These are phyloP conservation scores for Dispira parvispora DNA, from an alignment of 192 early-diverging fungal species.

Conservation along the genomic window DNA sequence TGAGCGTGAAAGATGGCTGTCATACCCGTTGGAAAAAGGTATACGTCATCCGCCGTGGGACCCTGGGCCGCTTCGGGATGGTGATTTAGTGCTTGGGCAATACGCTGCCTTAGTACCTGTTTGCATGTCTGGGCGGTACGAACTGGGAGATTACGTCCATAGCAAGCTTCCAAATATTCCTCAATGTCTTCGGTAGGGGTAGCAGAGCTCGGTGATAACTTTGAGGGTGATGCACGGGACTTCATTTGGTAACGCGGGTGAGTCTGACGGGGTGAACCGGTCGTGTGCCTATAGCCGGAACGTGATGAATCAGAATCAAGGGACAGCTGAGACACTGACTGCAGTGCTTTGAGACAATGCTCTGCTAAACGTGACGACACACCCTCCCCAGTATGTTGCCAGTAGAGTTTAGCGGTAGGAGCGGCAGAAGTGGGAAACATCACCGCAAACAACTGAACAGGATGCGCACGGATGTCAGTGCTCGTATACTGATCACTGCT, in stretches of 20 bases:
- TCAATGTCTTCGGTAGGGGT: slow-evolving; percentile 14
- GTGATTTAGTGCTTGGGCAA: slow-evolving; percentile 52
- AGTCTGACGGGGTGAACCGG: background rate
- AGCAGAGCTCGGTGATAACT: background rate
- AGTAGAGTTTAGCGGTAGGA: slow-evolving; percentile 75
- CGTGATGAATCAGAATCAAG: background rate
- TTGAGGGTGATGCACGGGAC: slow-evolving; percentile 3
- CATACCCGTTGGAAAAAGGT: slow-evolving; percentile 81
- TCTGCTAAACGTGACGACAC: slow-evolving; percentile 77
- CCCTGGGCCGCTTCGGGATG: slow-evolving; percentile 28
- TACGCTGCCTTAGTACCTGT: slow-evolving; percentile 51
- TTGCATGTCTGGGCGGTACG: slow-evolving; percentile 58
- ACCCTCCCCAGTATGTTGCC: slow-evolving; percentile 90
- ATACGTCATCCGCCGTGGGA: slow-evolving; percentile 64
- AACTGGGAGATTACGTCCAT: slow-evolving; percentile 73
- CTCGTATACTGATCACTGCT: slow-evolving; percentile 25
- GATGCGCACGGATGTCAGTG: slow-evolving; percentile 24
- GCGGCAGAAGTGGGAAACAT: slow-evolving; percentile 55
- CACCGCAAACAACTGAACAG: slow-evolving; percentile 43
- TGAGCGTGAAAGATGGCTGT: slow-evolving; percentile 83
- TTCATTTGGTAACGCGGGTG: background rate
- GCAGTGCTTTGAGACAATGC: slow-evolving; percentile 53
- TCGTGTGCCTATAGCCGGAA: too few species aligned
- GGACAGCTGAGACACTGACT: background rate
- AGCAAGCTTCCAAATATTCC: slow-evolving; percentile 79